A percentile compares a stretch with the other conserved stretches of the same genome.
Conservation (phyloP, 2,329 filamentous ascomycete species). For the Penicillium sp. region DNA sequence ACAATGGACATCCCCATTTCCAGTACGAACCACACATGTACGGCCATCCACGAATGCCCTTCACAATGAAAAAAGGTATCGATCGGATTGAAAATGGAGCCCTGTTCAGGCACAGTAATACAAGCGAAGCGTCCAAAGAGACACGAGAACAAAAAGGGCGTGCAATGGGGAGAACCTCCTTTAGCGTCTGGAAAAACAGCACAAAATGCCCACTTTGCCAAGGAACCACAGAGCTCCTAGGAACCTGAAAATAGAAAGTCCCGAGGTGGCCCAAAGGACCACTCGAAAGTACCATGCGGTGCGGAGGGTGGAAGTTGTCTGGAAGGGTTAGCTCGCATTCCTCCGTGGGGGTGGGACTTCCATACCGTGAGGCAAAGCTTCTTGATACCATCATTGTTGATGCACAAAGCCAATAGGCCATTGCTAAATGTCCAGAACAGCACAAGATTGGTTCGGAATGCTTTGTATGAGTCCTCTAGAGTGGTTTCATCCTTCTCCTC, state of each 20-base stretch:
- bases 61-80: background rate
- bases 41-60: background rate
- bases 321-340: background rate
- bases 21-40: background rate
- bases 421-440: conserved; percentile 93
- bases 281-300: conserved; percentile 6
- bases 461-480: conserved; percentile 95
- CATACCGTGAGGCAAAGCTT: conserved; percentile 23
- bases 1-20: background rate
- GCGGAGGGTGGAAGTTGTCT: conserved; percentile 4
- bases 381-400: conserved; percentile 68
- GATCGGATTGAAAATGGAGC: background rate
- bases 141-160: too few species aligned
- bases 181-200: conserved; percentile 12
- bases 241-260: conserved; percentile 22
- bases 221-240: conserved; percentile 20
- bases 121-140: background rate
- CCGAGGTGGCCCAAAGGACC: conserved; percentile 17
- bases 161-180: background rate
- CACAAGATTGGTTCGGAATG: conserved; percentile 92
- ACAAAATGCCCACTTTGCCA: conserved; percentile 14
- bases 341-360: background rate
- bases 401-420: conserved; percentile 75
- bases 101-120: background rate
- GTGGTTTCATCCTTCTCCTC: conserved; percentile 77